phyloP scores from a whole-genome alignment of 495 filamentous ascomycete species.

The Aspergillus ostianus region DNA sequence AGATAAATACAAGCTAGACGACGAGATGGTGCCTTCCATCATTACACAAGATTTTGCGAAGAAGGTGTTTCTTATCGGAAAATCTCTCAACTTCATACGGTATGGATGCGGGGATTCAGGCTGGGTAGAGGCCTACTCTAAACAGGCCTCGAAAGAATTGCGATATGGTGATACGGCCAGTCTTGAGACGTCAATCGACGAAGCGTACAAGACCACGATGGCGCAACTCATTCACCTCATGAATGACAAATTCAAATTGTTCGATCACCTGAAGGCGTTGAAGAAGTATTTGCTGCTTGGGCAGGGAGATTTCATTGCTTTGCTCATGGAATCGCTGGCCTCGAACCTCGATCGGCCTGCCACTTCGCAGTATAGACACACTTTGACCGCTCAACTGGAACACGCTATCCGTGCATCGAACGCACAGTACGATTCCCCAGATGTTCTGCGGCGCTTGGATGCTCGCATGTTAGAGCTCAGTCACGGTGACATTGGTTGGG shows the following conservation, averaged over 20 bases:
- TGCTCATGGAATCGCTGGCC: conserved; percentile 95
- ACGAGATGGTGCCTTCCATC: conserved; percentile 86
- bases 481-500: conserved; percentile 98
- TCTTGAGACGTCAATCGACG: conserved; percentile 88
- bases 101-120: conserved; percentile 89
- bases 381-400: conserved; percentile 92
- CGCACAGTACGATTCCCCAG: conserved; percentile 91
- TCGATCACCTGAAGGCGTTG: conserved; percentile 86
- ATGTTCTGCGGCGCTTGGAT: conserved; percentile 88
- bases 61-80: conserved; percentile 95
- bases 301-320: conserved; percentile 94
- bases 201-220: conserved; percentile 98
- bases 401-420: conserved; percentile 97
- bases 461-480: conserved; percentile 93
- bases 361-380: conserved; percentile 90
- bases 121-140: conserved; percentile 97
- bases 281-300: conserved; percentile 95
- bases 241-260: conserved; percentile 88
- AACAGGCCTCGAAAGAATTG: conserved; percentile 86
- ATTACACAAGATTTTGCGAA: conserved; percentile 89
- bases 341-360: conserved; percentile 94
- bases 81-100: conserved; percentile 96
- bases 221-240: conserved; percentile 91
- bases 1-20: conserved; percentile 87
- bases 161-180: conserved; percentile 92